A percentile compares a stretch with the other conserved stretches of the same genome.
phyloP scores from a whole-genome alignment of 139 green algal genomes.

The Pleodorina starrii region DNA sequence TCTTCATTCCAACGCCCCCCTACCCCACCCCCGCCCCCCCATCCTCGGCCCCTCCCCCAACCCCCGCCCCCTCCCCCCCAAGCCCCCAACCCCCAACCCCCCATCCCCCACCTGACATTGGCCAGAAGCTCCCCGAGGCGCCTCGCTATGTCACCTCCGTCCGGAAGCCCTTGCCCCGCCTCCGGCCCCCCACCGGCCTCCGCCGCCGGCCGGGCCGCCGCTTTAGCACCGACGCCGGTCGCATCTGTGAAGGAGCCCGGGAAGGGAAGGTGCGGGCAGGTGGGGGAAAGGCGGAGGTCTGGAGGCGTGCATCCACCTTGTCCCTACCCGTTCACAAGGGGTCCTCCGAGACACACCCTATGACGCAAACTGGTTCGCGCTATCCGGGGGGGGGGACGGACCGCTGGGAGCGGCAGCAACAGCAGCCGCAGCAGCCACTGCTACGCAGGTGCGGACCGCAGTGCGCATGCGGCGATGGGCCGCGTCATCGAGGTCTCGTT shows the following conservation, averaged over 20 bases:
- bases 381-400: no score
- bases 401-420: no score
- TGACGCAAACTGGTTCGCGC: no score
- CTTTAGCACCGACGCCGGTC: background rate
- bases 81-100: background rate
- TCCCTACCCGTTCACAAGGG: background rate
- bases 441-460: no score
- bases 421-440: no score
- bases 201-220: no score
- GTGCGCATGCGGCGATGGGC: no score
- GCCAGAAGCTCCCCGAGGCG: background rate
- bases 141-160: background rate
- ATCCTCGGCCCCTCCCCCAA: background rate
- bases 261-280: background rate
- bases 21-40: background rate
- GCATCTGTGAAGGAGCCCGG: background rate
- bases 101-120: background rate
- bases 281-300: background rate
- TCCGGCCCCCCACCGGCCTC: background rate
- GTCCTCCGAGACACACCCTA: no score
- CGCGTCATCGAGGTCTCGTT: no score
- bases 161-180: background rate
- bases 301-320: background rate
- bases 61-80: background rate
- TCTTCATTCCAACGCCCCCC: background rate